Evolutionary conservation across 257 asterid species (phyloP).

Genomic region (Cynanchum wilfordii): DNA sequence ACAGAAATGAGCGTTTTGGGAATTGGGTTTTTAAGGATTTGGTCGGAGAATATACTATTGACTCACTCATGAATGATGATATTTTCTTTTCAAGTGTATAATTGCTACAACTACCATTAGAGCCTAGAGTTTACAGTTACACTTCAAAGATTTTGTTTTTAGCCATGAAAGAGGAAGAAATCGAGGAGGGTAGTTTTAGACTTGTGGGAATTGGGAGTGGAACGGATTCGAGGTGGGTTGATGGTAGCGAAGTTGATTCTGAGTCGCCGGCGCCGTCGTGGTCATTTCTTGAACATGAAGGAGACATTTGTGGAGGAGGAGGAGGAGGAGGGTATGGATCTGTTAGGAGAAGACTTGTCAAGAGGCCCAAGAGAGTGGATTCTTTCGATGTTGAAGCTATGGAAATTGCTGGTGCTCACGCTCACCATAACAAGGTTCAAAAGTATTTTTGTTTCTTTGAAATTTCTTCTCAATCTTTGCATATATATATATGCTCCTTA

Average conservation of each 20-base stretch:
- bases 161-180: slow-evolving; percentile 56
- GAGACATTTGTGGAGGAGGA: slow-evolving; percentile 40
- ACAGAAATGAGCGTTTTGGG: background rate
- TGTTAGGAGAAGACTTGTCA: slow-evolving; percentile 68
- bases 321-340: slow-evolving; percentile 49
- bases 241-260: slow-evolving; percentile 89
- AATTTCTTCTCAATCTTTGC: background rate
- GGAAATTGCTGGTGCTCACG: slow-evolving; percentile 59
- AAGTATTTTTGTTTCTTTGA: background rate
- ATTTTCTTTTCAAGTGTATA: background rate
- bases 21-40: background rate
- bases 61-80: background rate
- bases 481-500: too few relatives aligned
- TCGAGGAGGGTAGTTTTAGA: slow-evolving; percentile 58
- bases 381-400: slow-evolving; percentile 92
- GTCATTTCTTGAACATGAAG: slow-evolving; percentile 40
- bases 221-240: slow-evolving; percentile 83
- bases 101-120: too few relatives aligned
- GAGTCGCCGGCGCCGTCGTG: slow-evolving; percentile 56
- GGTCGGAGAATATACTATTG: slow-evolving; percentile 13
- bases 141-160: slow-evolving; percentile 1
- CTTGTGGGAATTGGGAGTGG: slow-evolving; percentile 40
- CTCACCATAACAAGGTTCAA: slow-evolving; percentile 59
- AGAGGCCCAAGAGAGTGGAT: slow-evolving; percentile 73
- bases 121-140: background rate